These are phyloP conservation scores for Zoysia matrella DNA, from an alignment of 202 grass and related monocot genomes.

Conservation along the genomic window DNA sequence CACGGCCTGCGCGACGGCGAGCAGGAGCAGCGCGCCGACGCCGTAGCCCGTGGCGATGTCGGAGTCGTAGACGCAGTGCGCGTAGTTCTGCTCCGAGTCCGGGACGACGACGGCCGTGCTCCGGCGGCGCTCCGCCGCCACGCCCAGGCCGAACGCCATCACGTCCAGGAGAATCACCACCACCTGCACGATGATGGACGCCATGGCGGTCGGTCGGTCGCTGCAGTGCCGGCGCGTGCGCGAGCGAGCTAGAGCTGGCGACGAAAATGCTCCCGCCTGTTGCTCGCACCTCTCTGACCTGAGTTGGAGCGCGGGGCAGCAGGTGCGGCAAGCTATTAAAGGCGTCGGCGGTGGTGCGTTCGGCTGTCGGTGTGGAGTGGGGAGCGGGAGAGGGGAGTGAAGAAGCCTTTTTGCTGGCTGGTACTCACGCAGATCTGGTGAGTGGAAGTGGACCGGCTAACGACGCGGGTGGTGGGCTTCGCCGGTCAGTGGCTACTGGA, in stretches of 20 bases:
- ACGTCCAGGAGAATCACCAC: slow-evolving; percentile 66
- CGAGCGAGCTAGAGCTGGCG: background rate
- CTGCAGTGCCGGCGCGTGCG: background rate
- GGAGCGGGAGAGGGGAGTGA: background rate
- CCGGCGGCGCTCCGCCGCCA: slow-evolving; percentile 81
- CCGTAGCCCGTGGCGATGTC: no score
- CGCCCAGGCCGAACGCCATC: slow-evolving; percentile 73
- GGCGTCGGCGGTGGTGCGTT: background rate
- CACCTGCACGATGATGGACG: slow-evolving; percentile 65
- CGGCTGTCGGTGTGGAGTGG: slow-evolving; percentile 50
- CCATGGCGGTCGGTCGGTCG: slow-evolving; percentile 36
- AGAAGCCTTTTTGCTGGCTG: background rate
- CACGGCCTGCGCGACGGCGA: slow-evolving; percentile 62
- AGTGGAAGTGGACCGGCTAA: slow-evolving; percentile 42
- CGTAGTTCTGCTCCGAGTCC: no score
- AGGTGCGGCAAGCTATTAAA: slow-evolving; percentile 10
- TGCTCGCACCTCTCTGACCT: background rate
- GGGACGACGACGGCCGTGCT: no score
- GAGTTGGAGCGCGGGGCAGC: background rate
- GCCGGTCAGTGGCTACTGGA: slow-evolving; percentile 12
- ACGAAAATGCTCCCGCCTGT: background rate
- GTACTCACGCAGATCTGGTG: slow-evolving; percentile 41
- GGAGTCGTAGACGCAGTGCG: no score
- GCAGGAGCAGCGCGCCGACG: slow-evolving; percentile 21
- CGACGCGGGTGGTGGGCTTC: background rate